Base-by-base conservation (phyloP, 768 basidiomycete genomes). In the Candolleomyces eurysporus region DNA sequence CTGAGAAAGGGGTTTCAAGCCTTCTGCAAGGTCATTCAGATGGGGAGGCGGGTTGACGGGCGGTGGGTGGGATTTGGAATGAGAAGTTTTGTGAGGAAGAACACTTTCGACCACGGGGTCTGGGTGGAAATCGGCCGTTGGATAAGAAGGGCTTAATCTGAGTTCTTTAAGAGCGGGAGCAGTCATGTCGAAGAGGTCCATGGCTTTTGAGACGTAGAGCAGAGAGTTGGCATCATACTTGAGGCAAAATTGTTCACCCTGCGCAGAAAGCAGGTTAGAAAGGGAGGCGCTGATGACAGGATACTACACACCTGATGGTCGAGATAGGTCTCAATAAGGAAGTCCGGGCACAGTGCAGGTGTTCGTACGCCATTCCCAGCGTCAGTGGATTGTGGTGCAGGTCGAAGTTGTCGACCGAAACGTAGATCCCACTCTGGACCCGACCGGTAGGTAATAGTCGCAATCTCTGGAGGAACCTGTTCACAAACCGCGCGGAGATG, bases 181-280 rank as follows among this genome's bases (percentile, higher is more conserved):
- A 4, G 94, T 94, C 85, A 99, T 88, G 76, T 98, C 96, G 75
- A 99, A 99, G 0, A 98, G 82, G 73, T 98, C 97, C 97, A 99
- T 99, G 36, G 97, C 97, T 75, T 98, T 99, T 5, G 94, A 96
- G 63, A 99, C 87, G 79, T 98, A 99, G 65, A 98, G 94, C 74
- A 98, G 88, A 2, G 96, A 98, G 77, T 98, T 99, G 61, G 97
- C 96, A 72, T 99, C 97, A 73, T 98, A 99, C 72, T 97, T 98
- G 60, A 99, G 80, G 73, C 97, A 98, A 76, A 98, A 99, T 68
- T 94, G 86, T 75, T 97, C 95, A 56, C 95, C 96, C 87, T 94
- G 68, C 26, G 26, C 17, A 39, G 32, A 87, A 8, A 58, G 36
- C 36, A 36, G 6, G 36, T 60, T 10, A 22, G 9, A 51, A 14